These are phyloP conservation scores for Pyrus pyrifolia DNA, from an alignment of 306 rosid genomes.

Conservation along the genomic window DNA sequence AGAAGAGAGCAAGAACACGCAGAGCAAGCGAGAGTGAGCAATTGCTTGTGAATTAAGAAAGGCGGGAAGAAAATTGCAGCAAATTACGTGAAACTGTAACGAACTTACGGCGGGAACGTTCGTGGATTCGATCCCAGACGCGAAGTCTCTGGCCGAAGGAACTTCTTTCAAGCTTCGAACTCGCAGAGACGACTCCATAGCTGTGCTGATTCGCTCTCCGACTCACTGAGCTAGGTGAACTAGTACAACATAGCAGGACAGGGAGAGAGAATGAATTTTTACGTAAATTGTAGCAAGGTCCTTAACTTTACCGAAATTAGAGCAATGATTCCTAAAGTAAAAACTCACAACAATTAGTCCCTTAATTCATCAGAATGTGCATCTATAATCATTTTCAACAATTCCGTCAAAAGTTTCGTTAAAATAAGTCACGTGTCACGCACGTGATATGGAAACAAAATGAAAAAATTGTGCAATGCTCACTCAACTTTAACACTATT, in stretches of 20 bases:
- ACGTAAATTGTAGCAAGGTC: no score
- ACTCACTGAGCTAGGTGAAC: background rate
- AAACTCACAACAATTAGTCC: no score
- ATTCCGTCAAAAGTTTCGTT: no score
- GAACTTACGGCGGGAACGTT: conserved; percentile 43
- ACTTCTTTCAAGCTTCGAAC: conserved; percentile 44
- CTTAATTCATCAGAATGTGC: no score
- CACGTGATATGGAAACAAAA: no score
- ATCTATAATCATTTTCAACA: rapidly evolving
- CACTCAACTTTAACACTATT: no score
- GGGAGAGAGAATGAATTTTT: no score
- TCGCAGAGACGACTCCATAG: conserved; percentile 38
- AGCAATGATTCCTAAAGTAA: no score
- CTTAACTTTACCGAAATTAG: no score
- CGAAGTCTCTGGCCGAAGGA: conserved; percentile 37
- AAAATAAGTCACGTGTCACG: no score
- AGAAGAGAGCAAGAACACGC: background rate
- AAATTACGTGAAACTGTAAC: background rate
- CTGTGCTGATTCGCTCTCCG: background rate
- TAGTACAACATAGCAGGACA: background rate
- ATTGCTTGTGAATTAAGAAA: background rate
- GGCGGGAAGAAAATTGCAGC: background rate
- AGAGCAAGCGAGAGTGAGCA: background rate
- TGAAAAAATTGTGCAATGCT: no score
- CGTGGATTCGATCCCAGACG: conserved; percentile 29